Evolutionary conservation across 306 rosid species (phyloP).

Genomic region (Inga leiocalycina): DNA sequence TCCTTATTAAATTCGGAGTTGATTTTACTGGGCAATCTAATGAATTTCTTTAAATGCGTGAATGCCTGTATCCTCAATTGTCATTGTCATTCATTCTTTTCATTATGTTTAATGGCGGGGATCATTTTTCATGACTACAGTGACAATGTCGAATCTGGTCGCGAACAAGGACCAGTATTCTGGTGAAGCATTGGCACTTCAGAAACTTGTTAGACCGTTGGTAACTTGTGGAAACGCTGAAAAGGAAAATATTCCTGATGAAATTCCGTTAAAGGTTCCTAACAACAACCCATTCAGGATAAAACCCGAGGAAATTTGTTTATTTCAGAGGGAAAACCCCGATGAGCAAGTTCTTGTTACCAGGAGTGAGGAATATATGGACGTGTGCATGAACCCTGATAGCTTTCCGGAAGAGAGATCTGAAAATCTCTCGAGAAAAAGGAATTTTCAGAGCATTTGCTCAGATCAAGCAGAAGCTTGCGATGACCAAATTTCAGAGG

Average conservation of each 20-base stretch:
- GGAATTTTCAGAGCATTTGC: slow-evolving; percentile 40
- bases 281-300: slow-evolving; percentile 85
- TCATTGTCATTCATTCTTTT: not conserved
- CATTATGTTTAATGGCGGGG: not conserved
- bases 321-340: slow-evolving; percentile 34
- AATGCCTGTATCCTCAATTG: slow-evolving; percentile 1
- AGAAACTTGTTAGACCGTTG: slow-evolving; percentile 61
- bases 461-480: slow-evolving; percentile 37
- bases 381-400: slow-evolving; percentile 35
- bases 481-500: slow-evolving; percentile 51
- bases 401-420: slow-evolving; percentile 30
- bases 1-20: not conserved
- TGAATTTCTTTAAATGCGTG: not conserved
- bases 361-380: slow-evolving; percentile 43
- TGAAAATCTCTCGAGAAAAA: slow-evolving; percentile 49
- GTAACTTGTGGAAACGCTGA: slow-evolving; percentile 33
- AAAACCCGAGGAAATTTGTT: slow-evolving; percentile 42
- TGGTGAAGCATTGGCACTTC: slow-evolving; percentile 54
- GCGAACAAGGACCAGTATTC: slow-evolving; percentile 41
- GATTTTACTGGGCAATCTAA: not conserved
- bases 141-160: slow-evolving; percentile 34
- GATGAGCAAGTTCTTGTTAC: slow-evolving; percentile 35
- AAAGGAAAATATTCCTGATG: slow-evolving; percentile 7
- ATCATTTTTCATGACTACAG: slow-evolving; percentile 40
- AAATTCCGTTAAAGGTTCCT: slow-evolving; percentile 53